Conservation (phyloP, 306 rosid genomes). For the Dalbergia cochinchinensis region DNA sequence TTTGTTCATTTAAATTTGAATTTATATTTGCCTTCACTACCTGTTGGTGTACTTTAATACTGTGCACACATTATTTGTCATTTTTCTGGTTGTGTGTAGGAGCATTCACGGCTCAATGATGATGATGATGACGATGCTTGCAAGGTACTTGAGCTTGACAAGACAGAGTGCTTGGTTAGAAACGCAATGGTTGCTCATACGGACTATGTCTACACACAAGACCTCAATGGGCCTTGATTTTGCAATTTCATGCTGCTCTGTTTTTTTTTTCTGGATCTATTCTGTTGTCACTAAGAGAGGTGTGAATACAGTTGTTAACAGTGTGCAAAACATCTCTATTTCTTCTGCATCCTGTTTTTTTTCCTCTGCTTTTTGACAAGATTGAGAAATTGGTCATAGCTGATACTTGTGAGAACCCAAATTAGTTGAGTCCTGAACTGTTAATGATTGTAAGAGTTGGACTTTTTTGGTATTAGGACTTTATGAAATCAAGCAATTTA, state of each 20-base stretch:
- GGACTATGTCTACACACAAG: conserved; percentile 75
- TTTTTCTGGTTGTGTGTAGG: conserved; percentile 36
- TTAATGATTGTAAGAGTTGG: not conserved
- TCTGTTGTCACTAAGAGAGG: conserved; percentile 1
- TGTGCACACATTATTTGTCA: not conserved
- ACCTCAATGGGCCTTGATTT: conserved; percentile 50
- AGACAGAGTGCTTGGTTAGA: conserved; percentile 57
- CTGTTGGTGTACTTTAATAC: not conserved
- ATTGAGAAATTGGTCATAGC: too few species aligned
- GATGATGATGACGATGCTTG: conserved; percentile 51
- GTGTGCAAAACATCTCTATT: not conserved
- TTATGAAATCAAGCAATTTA: not conserved
- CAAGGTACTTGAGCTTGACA: conserved; percentile 51
- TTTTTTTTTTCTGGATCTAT: not conserved
- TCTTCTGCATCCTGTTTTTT: not conserved
- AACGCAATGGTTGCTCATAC: conserved; percentile 61
- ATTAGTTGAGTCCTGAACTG: not conserved
- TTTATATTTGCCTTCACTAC: not conserved
- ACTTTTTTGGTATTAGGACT: not conserved
- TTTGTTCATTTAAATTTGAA: not conserved
- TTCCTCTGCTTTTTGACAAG: not conserved
- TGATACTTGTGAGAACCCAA: not conserved
- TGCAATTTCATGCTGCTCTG: not conserved
- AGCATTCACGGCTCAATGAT: conserved; percentile 39
- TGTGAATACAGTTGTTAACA: conserved; percentile 30